phyloP scores from a whole-genome alignment of 208 protist species.

The Leishmania lainsoni region DNA sequence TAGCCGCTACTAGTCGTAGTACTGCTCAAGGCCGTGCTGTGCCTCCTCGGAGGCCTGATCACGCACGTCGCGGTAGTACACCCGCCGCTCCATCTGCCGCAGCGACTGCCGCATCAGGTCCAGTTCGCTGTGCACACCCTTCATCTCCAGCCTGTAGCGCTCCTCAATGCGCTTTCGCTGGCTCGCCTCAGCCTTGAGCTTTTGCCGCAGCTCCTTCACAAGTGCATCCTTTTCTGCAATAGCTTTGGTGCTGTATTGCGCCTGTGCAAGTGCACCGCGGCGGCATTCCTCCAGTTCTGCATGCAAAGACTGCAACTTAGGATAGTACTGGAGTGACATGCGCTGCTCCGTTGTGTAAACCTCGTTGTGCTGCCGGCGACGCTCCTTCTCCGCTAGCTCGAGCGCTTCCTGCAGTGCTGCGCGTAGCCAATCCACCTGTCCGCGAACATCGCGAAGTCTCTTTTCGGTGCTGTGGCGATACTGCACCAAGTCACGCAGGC shows the following conservation, averaged over 20 bases:
- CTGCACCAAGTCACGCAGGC: conserved; percentile 56
- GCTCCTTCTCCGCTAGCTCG: conserved; percentile 35
- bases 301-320: conserved; percentile 40
- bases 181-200: conserved; percentile 26
- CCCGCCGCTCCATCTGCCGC: conserved; percentile 72
- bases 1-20: conserved; percentile 20
- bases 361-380: conserved; percentile 41
- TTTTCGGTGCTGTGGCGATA: conserved; percentile 56
- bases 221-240: conserved; percentile 23
- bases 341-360: conserved; percentile 27
- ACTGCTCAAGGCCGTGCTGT: conserved; percentile 28
- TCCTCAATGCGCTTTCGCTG: conserved; percentile 42
- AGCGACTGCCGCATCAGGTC: conserved; percentile 78
- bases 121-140: conserved; percentile 76
- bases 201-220: conserved; percentile 24
- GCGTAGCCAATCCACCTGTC: conserved; percentile 51
- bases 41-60: conserved; percentile 25
- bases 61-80: conserved; percentile 57
- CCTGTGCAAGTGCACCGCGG: conserved; percentile 8
- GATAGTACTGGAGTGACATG: conserved; percentile 34
- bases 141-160: conserved; percentile 62
- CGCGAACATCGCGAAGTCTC: conserved; percentile 40
- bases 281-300: conserved; percentile 33
- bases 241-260: conserved; percentile 14
- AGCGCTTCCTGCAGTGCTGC: conserved; percentile 38